A percentile compares a stretch with the other conserved stretches of the same genome.
phyloP scores from a whole-genome alignment of 108 stramenopile species.

The Poteriospumella lacustris region DNA sequence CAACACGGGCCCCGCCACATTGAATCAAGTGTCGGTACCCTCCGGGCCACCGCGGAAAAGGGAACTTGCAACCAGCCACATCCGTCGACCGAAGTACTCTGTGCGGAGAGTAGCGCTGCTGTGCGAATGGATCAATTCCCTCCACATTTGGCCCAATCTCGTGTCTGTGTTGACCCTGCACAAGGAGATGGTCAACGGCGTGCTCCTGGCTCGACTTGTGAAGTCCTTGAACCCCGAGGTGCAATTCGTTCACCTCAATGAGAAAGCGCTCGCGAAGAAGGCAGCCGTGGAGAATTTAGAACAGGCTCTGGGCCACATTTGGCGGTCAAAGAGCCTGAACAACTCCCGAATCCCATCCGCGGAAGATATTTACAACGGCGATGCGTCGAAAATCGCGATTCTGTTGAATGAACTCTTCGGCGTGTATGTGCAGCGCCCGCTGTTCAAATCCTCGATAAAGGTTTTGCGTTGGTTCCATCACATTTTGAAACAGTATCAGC shows the following conservation, averaged over 20 bases:
- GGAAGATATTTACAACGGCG: conserved; percentile 25
- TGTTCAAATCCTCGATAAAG: neutral
- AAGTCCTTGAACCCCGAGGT: neutral
- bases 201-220: neutral
- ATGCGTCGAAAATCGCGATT: neutral
- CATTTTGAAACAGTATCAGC: conserved; percentile 28
- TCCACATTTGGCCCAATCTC: conserved; percentile 13
- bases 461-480: conserved; percentile 26
- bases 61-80: neutral
- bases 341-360: conserved; percentile 28
- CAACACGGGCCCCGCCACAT: neutral
- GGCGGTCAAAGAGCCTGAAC: conserved; percentile 20
- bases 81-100: conserved; percentile 20
- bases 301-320: conserved; percentile 21
- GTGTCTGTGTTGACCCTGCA: neutral
- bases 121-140: conserved; percentile 23
- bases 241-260: conserved; percentile 24
- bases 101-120: conserved; percentile 11
- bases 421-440: conserved; percentile 24
- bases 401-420: conserved; percentile 18
- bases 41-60: neutral
- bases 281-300: conserved; percentile 32
- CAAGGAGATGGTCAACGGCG: conserved; percentile 15
- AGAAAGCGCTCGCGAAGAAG: neutral
- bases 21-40: neutral